phyloP scores from a whole-genome alignment of 164 flowering plant genomes.

The Hamamelis virginiana region DNA sequence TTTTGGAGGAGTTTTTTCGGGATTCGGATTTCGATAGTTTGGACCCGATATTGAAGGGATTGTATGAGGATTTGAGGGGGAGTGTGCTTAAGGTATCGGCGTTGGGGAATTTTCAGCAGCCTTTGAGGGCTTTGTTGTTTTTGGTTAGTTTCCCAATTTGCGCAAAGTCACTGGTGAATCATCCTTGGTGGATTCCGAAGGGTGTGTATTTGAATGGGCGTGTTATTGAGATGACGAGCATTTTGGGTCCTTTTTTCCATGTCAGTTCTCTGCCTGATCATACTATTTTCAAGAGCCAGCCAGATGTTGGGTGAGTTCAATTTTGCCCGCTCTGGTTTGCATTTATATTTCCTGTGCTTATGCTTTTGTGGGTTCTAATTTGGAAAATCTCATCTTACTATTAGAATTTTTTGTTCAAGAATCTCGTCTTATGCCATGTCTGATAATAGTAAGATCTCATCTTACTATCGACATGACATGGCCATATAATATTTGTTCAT shows the following conservation, averaged over 20 bases:
- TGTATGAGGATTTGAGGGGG: slow-evolving; percentile 87
- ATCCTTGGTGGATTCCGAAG: slow-evolving; percentile 86
- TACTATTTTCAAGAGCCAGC: slow-evolving; percentile 70
- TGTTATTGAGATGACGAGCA: slow-evolving; percentile 89
- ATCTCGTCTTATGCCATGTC: too few species aligned
- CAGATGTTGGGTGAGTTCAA: slow-evolving; percentile 90
- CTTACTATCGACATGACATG: too few species aligned
- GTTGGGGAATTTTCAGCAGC: slow-evolving; percentile 89
- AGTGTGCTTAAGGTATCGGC: slow-evolving; percentile 77
- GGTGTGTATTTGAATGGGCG: slow-evolving; percentile 78
- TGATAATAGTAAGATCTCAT: too few species aligned
- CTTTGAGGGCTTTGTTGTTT: slow-evolving; percentile 66
- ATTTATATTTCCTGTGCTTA: too few species aligned
- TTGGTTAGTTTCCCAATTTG: slow-evolving; percentile 66
- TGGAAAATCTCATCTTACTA: background rate
- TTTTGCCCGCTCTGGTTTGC: slow-evolving; percentile 2
- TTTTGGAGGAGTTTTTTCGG: slow-evolving; percentile 80
- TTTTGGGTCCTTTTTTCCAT: slow-evolving; percentile 94
- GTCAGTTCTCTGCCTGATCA: slow-evolving; percentile 94
- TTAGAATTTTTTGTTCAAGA: background rate
- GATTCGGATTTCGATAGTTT: slow-evolving; percentile 78
- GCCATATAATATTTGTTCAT: too few species aligned
- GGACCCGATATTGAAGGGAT: slow-evolving; percentile 67
- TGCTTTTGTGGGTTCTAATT: background rate
- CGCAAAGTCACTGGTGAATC: slow-evolving; percentile 75